These are phyloP conservation scores for Vigna radiata DNA, from an alignment of 306 rosid species.

Conservation along the genomic window DNA sequence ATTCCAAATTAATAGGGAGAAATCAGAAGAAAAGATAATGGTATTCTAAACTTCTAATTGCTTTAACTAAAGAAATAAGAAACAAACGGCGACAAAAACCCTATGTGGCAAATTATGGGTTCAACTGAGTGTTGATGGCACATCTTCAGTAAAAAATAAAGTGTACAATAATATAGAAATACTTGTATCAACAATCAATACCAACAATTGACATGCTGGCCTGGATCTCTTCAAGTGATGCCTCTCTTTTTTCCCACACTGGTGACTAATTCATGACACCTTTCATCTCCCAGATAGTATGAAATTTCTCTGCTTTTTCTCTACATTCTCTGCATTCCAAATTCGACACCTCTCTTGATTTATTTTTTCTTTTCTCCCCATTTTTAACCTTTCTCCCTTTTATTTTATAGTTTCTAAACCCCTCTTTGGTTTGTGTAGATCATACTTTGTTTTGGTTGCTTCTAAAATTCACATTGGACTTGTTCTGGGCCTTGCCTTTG, in stretches of 20 bases:
- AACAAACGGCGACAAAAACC: background rate
- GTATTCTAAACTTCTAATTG: background rate
- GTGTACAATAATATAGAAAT: background rate
- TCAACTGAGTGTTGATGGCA: conserved; percentile 6
- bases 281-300: background rate
- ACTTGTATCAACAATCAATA: background rate
- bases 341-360: background rate
- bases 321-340: background rate
- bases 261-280: background rate
- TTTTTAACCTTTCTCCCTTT: background rate
- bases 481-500: conserved; percentile 3
- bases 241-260: background rate
- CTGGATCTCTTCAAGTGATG: background rate
- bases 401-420: background rate
- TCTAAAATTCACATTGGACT: background rate
- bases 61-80: background rate
- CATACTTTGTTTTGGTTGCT: background rate
- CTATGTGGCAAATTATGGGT: background rate
- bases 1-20: background rate
- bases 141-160: background rate
- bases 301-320: background rate
- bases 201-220: background rate
- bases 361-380: conserved; percentile 4
- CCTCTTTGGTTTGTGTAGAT: background rate
- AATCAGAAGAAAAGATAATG: background rate